These are phyloP conservation scores for Dictyostelium firmibasis DNA, from an alignment of 78 protist genomes.

Conservation along the genomic window DNA sequence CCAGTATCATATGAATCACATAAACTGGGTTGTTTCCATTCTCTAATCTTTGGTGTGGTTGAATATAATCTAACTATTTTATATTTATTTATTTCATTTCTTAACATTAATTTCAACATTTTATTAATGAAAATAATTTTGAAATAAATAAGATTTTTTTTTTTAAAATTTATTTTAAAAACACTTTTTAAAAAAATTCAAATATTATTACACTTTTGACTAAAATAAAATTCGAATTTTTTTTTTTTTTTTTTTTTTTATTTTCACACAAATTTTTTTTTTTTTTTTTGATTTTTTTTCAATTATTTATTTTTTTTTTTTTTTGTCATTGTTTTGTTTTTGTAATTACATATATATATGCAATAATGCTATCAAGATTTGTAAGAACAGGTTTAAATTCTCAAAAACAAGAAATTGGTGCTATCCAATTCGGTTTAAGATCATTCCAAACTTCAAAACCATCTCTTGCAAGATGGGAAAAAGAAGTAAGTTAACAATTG, in stretches of 20 bases:
- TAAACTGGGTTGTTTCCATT: slow-evolving; percentile 51
- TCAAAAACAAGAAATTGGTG: background rate
- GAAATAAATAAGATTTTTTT: too few relatives aligned
- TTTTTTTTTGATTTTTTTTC: slow-evolving; percentile 24
- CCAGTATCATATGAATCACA: slow-evolving; percentile 16
- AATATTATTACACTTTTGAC: background rate
- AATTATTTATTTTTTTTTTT: background rate
- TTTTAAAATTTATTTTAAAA: too few relatives aligned
- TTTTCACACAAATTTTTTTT: background rate
- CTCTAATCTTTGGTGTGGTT: background rate
- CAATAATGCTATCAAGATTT: background rate
- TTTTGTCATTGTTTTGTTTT: background rate
- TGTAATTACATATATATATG: background rate
- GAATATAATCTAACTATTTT: background rate
- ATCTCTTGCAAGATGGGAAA: slow-evolving; percentile 59
- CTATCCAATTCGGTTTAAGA: background rate
- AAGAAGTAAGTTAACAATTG: slow-evolving; percentile 20
- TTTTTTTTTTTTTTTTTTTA: background rate
- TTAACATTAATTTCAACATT: background rate
- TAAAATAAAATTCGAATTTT: background rate
- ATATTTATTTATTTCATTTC: background rate
- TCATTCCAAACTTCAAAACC: slow-evolving; percentile 23
- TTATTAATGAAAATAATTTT: background rate
- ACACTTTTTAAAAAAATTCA: too few relatives aligned
- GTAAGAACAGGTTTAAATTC: background rate